Base-by-base conservation (phyloP, 371 early-diverging fungal species). In the Parasitella parasitica region DNA sequence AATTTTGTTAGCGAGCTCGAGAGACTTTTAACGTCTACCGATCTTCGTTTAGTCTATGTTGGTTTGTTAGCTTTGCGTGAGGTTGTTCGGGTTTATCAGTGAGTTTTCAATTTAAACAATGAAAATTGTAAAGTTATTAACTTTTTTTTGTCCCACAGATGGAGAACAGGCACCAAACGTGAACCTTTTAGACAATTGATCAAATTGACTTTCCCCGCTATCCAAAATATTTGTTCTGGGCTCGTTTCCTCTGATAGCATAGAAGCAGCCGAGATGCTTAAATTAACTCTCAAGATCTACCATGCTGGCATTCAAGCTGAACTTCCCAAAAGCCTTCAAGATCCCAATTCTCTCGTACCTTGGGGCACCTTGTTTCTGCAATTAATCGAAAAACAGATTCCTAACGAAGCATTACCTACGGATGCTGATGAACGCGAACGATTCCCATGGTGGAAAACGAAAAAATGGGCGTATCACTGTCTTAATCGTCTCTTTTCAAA, bases 391-490 rank as follows among this genome's bases (percentile, higher is more conserved):
- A 88, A 87, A 69, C 59, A 73, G 27, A 80, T 87, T 63, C 85
- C 86, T 16, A 68, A 72, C 11, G 78, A 80, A 16, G 80, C 73
- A 5, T 67, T 88, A 8, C 85, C 88, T 28, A 67, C 83, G 7
- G 85, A 84, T 35, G 70, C 74, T 18, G 90, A 89, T 39, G 94
- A 92, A 35, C 74, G 88, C 32, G 93, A 91, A 57, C 84, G 85
- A 65, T 88, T 90, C 69, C 85, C 88, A 16, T 94, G 90, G 88
- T 93, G 92, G 91, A 94, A 94, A 81, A 91, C 91, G 36, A 95
- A 95, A 76, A 95, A 96, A 61, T 96, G 98, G 97, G 93, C 97
- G 4, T 89, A 87, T 64, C 85, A 87, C 39, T 90, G 90, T 76
- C 69, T 96, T 60, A 92, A 94, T 76, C 84, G 82, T n/a, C 81